Evolutionary conservation across 169 alveolate species (phyloP).

Genomic region (Plasmodium blacklocki): DNA sequence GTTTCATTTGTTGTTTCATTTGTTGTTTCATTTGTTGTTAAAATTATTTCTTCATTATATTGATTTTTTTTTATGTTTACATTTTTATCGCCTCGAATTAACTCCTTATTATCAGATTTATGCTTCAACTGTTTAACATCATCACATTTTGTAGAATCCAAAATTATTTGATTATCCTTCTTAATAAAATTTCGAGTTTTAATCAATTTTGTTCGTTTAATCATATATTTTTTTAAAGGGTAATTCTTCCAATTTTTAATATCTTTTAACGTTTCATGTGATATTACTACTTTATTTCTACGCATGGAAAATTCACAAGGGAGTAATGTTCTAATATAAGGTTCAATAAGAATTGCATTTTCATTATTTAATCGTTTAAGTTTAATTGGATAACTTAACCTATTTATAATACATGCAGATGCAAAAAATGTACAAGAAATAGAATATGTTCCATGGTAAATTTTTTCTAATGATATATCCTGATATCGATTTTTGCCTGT

Average conservation of each 20-base stretch:
- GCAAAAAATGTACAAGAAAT: constrained; percentile 68
- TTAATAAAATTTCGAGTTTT: constrained; percentile 25
- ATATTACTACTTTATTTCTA: constrained; percentile 43
- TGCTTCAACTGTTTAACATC: neutral
- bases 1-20: neutral
- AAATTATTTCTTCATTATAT: neutral
- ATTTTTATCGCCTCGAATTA: neutral
- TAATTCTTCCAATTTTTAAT: constrained; percentile 61
- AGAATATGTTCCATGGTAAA: constrained; percentile 62
- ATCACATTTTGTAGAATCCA: neutral
- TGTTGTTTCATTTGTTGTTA: neutral
- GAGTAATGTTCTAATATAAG: constrained; percentile 48
- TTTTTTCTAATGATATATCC: constrained; percentile 61
- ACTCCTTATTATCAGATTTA: neutral
- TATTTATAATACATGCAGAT: constrained; percentile 67
- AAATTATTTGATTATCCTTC: neutral
- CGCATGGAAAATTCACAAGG: constrained; percentile 56
- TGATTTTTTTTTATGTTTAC: neutral
- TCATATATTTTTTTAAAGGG: constrained; percentile 57
- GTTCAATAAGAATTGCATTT: constrained; percentile 48
- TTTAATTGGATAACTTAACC: constrained; percentile 66
- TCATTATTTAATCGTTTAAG: constrained; percentile 57
- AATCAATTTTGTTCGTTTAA: constrained; percentile 24
- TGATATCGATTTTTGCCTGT: constrained; percentile 71
- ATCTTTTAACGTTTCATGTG: constrained; percentile 63